phyloP scores from a whole-genome alignment of 306 rosid genomes.

The Malus sieversii region DNA sequence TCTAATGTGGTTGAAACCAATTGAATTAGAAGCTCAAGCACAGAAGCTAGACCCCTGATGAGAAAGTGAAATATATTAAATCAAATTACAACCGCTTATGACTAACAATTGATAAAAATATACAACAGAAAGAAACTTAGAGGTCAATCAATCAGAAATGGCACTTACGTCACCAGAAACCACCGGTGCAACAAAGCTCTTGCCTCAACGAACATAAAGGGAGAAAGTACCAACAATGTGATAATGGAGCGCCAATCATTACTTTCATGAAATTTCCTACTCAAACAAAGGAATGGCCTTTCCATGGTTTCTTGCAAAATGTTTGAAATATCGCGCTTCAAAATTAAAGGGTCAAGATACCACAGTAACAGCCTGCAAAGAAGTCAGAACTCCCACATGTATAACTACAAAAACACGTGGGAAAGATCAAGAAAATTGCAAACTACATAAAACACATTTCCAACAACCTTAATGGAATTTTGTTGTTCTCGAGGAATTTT shows the following conservation, averaged over 20 bases:
- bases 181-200: constrained; percentile 35
- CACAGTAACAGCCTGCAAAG: constrained; percentile 22
- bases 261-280: constrained; percentile 28
- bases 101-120: neutral
- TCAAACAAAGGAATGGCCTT: constrained; percentile 32
- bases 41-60: constrained; percentile 31
- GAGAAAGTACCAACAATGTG: constrained; percentile 29
- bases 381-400: neutral
- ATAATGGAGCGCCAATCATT: constrained; percentile 20
- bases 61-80: neutral
- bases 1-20: constrained; percentile 21
- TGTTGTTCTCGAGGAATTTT: neutral
- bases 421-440: neutral
- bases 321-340: constrained; percentile 24
- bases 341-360: constrained; percentile 25
- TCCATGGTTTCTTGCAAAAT: constrained; percentile 19
- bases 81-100: neutral
- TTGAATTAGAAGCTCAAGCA: constrained; percentile 22
- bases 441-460: neutral
- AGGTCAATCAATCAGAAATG: constrained; percentile 1
- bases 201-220: constrained; percentile 33
- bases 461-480: constrained; percentile 28
- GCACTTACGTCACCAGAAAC: constrained; percentile 36
- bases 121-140: neutral
- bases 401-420: neutral